Conservation (phyloP, 1,139 yeast species). For the Eremothecium gossypii region DNA sequence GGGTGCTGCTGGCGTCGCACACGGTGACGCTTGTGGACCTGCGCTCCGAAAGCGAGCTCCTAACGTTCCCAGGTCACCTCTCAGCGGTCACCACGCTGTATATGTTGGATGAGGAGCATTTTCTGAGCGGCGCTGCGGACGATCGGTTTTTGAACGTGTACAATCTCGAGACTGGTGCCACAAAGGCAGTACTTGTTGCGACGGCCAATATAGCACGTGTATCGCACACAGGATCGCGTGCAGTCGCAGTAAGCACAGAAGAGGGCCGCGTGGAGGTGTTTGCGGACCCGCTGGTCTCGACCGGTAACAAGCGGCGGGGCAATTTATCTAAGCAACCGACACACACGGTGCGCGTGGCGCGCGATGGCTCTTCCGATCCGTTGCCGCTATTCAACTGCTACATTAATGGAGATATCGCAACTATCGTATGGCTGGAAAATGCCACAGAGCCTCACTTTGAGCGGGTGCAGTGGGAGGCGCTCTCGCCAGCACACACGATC, state of each 20-base stretch:
- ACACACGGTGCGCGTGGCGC: conserved; percentile 36
- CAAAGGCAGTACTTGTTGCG: conserved; percentile 51
- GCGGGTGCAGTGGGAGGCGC: conserved; percentile 44
- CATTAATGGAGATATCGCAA: conserved; percentile 36
- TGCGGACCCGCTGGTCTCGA: conserved; percentile 38
- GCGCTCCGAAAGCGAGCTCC: conserved; percentile 31
- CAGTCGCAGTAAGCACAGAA: conserved; percentile 53
- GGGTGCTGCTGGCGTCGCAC: conserved; percentile 53
- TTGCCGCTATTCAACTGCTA: conserved; percentile 37
- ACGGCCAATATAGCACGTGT: conserved; percentile 47
- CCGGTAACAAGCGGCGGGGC: conserved; percentile 32
- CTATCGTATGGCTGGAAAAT: conserved; percentile 64
- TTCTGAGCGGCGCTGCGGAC: conserved; percentile 60
- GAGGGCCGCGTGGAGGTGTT: conserved; percentile 63
- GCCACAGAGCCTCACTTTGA: conserved; percentile 61
- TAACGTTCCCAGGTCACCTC: conserved; percentile 65
- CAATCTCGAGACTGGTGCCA: conserved; percentile 32
- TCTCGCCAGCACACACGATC: conserved; percentile 24
- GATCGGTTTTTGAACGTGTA: conserved; percentile 75
- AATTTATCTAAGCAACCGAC: conserved; percentile 43
- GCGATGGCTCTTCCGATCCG: conserved; percentile 38
- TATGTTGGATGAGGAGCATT: conserved; percentile 33
- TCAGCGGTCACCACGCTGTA: conserved; percentile 47
- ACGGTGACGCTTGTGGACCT: conserved; percentile 45
- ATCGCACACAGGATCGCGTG: conserved; percentile 36